A percentile compares a stretch with the other conserved stretches of the same genome.
Conservation (phyloP, 2,329 filamentous ascomycete genomes). For the Venturia aucupariae region DNA sequence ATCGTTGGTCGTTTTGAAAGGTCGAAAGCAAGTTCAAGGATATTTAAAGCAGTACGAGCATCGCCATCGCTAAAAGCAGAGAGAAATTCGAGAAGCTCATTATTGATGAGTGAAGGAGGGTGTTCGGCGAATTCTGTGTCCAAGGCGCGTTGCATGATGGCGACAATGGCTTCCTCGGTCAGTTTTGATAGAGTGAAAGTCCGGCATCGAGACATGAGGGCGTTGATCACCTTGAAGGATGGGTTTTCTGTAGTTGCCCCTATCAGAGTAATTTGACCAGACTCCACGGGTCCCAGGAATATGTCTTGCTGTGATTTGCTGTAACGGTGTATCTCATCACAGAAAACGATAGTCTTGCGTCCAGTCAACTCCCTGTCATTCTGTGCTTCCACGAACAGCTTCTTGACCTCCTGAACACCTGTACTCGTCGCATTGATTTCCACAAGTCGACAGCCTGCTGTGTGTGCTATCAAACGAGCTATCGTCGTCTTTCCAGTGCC, state of each 20-base stretch:
- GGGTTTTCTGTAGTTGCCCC: slow-evolving; percentile 97
- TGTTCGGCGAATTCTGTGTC: slow-evolving; percentile 20
- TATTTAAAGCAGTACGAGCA: slow-evolving; percentile 82
- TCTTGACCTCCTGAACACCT: slow-evolving; percentile 85
- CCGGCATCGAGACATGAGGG: slow-evolving; percentile 78
- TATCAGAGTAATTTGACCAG: slow-evolving; percentile 81
- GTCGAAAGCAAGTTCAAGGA: slow-evolving; percentile 81
- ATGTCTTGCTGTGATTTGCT: slow-evolving; percentile 90
- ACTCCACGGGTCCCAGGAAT: slow-evolving; percentile 85
- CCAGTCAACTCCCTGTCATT: slow-evolving; percentile 74
- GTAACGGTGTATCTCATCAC: slow-evolving; percentile 93
- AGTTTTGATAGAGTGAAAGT: slow-evolving; percentile 81
- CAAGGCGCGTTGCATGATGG: slow-evolving; percentile 70
- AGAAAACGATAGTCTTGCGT: slow-evolving; percentile 90
- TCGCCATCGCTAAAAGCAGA: slow-evolving; percentile 85
- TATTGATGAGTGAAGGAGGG: slow-evolving; percentile 56
- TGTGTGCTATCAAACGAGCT: slow-evolving; percentile 76
- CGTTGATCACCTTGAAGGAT: slow-evolving; percentile 83
- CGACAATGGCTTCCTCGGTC: slow-evolving; percentile 58
- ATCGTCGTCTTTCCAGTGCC: slow-evolving; percentile 88
- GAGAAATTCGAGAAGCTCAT: slow-evolving; percentile 70
- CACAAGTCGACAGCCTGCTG: slow-evolving; percentile 76
- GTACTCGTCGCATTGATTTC: slow-evolving; percentile 92
- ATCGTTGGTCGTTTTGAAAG: slow-evolving; percentile 55
- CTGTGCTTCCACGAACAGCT: slow-evolving; percentile 75